Percentiles rank a stretch among this genome's conserved stretches.
Conservation (phyloP, 805 yeast genomes). For the Metschnikowia noctiluminum region DNA sequence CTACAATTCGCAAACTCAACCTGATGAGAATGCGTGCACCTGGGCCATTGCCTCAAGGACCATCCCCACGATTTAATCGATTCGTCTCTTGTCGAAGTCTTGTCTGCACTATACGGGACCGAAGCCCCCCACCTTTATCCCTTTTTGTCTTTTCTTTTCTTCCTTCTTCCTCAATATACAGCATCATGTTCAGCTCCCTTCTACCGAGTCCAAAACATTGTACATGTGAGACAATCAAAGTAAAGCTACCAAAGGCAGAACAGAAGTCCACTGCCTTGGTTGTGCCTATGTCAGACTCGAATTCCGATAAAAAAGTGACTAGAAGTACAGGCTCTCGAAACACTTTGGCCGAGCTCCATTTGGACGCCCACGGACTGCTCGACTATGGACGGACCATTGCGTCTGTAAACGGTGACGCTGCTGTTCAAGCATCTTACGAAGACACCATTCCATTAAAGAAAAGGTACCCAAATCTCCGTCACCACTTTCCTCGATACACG, state of each 20-base stretch:
- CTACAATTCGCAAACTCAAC: neutral
- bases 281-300: neutral
- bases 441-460: conserved; percentile 60
- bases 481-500: conserved; percentile 36
- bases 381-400: conserved; percentile 28
- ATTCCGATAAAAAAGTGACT: neutral
- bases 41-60: neutral
- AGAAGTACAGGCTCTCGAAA: neutral
- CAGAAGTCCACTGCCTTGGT: conserved; percentile 3
- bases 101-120: no score
- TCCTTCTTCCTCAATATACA: neutral
- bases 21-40: neutral
- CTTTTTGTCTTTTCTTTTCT: no score
- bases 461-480: conserved; percentile 35
- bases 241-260: conserved; percentile 8
- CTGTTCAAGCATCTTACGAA: conserved; percentile 46
- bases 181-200: conserved; percentile 32
- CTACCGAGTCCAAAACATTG: conserved; percentile 34
- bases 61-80: neutral
- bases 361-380: conserved; percentile 27
- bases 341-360: conserved; percentile 21
- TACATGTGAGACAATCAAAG: conserved; percentile 15
- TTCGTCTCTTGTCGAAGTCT: neutral
- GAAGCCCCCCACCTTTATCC: neutral
- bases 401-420: conserved; percentile 5